Evolutionary conservation across 352 stramenopile genomes (phyloP), one percentile per base, ranked within the genome.

Genomic region (Globisporangium emineosum): DNA sequence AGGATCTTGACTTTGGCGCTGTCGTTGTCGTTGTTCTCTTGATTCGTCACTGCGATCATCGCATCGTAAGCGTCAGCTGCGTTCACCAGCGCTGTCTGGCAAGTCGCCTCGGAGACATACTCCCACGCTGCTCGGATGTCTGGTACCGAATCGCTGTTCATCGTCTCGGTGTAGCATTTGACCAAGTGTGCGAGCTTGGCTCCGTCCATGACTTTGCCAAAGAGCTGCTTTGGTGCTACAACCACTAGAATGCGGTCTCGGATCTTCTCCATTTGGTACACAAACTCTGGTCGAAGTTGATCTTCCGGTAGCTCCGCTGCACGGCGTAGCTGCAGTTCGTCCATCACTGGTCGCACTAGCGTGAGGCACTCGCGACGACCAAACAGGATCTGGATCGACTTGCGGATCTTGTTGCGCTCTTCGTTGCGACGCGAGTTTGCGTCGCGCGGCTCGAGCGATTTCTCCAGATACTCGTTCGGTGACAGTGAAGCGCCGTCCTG

Each of bases 111-210:
- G 4, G 79, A 85, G 15, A 94, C 86, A 40, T 93, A 94, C 62
- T 87, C 78, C 84, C 84, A 94, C 15, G 84, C 86, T 37, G 84
- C 83, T 58, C 90, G 91, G 35, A 94, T 93, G 57, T 92, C 81
- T n/a, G 86, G 84, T 5, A 94, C 71, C 2, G 78, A 72, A 3
- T 84, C 84, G 59, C 75, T 92, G 52, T 88, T 94, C 76, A 94
- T 88, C 5, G 84, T 92, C 15, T 83, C 71, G 0, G 81, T 88
- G 60, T 94, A 94, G 63, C 81, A 90, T 21, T 64, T 69, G 17
- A 75, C 81, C 37, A 94, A 66, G 32, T 89, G 69, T 4, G 79
- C 79, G 5, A 94, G 66, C 64, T 92, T 82, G 12, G 62, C 61
- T 8, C 84, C 86, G 57, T 91, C 72, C 49, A 94, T 69, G 12